Evolutionary conservation across 2,329 filamentous ascomycete species (phyloP), one percentile per base, ranked within the genome.

Genomic region (Phialophora expanda): DNA sequence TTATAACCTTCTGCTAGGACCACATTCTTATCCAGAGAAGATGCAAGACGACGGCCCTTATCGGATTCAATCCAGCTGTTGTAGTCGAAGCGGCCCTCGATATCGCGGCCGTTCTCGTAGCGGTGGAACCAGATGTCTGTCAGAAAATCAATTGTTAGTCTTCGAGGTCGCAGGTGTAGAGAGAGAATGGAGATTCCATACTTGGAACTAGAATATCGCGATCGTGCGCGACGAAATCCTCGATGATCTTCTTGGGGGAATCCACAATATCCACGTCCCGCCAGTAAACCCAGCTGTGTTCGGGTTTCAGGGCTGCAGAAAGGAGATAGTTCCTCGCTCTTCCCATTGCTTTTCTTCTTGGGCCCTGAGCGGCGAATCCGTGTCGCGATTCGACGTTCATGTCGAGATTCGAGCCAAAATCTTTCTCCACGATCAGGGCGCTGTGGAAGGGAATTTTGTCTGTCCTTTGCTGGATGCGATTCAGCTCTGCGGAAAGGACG

Each of bases 281-380:
- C 95, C 95, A 99, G 78, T 97, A 98, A 8, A 98, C 93, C 95
- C 95, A 99, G 8, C 93, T 94, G 77, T 99, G 95, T 68, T 98
- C 93, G 0, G 93, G 88, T 81, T 96, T 96, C 74, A 99, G 77
- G 2, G 95, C 90, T 0, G 92, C 84, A 34, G 88, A 87, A 1
- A 99, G 86, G 22, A 99, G 84, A 78, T 96, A 99, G 78, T 99
- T 99, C 73, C 95, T 87, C 30, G 95, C 95, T 72, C 86, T 88
- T 54, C 90, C 95, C 86, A 99, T 93, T 41, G 90, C 88, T 81
- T 94, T 98, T 71, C 95, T 88, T 69, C 95, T 87, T 5, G 94
- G 93, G 1, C 89, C 95, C 76, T 99, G 95, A 1, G 92, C 93
- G 65, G 87, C 88, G 74, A 93, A 98, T 0, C 87, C 87, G 77